These are phyloP conservation scores for Spergularia azorica DNA, from an alignment of 179 eudicot species.

Conservation along the genomic window DNA sequence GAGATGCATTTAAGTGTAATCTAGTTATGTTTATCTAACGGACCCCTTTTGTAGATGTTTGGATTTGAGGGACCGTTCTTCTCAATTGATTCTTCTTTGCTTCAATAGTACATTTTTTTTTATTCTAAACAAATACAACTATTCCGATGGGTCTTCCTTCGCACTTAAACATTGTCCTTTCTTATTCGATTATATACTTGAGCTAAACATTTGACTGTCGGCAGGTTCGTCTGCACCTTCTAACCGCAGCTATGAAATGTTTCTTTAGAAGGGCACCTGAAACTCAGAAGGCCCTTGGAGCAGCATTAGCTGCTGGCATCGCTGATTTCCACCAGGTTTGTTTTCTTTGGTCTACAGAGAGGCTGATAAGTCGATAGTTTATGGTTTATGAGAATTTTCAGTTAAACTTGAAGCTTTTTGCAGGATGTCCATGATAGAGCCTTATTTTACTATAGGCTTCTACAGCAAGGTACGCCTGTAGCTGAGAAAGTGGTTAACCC, in stretches of 20 bases:
- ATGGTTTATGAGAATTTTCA: not conserved
- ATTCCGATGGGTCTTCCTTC: not conserved
- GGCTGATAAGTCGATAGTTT: not conserved
- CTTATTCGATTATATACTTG: slow-evolving; percentile 1
- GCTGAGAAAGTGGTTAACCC: slow-evolving; percentile 94
- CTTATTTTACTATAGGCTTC: slow-evolving; percentile 86
- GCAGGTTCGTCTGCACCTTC: slow-evolving; percentile 96
- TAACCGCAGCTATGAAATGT: slow-evolving; percentile 92
- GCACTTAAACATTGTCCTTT: not conserved
- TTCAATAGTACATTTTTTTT: not conserved
- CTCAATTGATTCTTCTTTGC: not conserved
- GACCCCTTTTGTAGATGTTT: no score
- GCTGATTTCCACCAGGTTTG: slow-evolving; percentile 97
- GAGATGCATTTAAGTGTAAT: no score
- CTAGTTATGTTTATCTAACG: no score
- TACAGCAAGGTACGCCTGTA: slow-evolving; percentile 65
- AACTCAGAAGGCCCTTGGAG: slow-evolving; percentile 91
- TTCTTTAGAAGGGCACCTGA: slow-evolving; percentile 98
- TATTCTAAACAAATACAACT: not conserved
- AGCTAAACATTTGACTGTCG: slow-evolving; percentile 25
- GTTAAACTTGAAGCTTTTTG: slow-evolving; percentile 26
- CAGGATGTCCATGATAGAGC: slow-evolving; percentile 99
- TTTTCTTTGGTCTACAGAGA: slow-evolving; percentile 6
- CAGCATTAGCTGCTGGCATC: slow-evolving; percentile 90
- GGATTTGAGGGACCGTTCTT: not conserved